A percentile compares a stretch with the other conserved stretches of the same genome.
phyloP scores from a whole-genome alignment of 2,329 filamentous ascomycete genomes.

The Exophiala bonariae region DNA sequence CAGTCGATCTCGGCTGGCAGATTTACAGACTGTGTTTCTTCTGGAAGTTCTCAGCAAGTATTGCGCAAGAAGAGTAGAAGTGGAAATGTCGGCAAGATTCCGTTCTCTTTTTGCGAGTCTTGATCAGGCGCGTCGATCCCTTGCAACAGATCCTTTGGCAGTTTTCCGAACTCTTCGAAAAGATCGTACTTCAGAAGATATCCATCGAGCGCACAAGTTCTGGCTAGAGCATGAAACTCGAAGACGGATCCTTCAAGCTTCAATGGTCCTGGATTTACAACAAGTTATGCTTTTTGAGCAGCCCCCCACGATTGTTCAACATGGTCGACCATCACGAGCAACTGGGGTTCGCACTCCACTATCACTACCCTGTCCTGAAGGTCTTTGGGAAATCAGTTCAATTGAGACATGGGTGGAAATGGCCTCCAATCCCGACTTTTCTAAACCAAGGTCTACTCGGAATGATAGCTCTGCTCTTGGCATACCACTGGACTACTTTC shows the following conservation, averaged over 20 bases:
- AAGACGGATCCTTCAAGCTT: conserved; percentile 35
- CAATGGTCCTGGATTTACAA: conserved; percentile 35
- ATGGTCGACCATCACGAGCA: conserved; percentile 17
- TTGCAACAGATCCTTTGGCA: conserved; percentile 32
- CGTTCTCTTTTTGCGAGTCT: conserved; percentile 36
- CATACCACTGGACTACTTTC: conserved; percentile 20
- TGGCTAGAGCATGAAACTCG: conserved; percentile 38
- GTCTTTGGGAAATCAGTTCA: conserved; percentile 34
- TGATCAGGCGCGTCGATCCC: conserved; percentile 31
- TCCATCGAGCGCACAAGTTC: conserved; percentile 34
- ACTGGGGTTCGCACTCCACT: conserved; percentile 22
- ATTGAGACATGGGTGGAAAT: conserved; percentile 31
- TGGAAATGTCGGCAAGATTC: conserved; percentile 36
- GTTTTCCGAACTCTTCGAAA: conserved; percentile 31
- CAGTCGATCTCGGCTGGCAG: conserved; percentile 34
- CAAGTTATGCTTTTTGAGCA: conserved; percentile 35
- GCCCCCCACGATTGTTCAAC: conserved; percentile 31
- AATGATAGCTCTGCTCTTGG: conserved; percentile 1
- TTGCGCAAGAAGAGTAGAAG: conserved; percentile 33
- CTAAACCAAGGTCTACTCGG: conserved; percentile 2
- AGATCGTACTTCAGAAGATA: conserved; percentile 27
- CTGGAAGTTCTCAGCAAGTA: conserved; percentile 37
- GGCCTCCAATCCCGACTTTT: conserved; percentile 16
- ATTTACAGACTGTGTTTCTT: conserved; percentile 38
- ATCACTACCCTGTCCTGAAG: conserved; percentile 34